Base-by-base conservation (phyloP, 305 asterid species). In the Nicotiana rustica region DNA sequence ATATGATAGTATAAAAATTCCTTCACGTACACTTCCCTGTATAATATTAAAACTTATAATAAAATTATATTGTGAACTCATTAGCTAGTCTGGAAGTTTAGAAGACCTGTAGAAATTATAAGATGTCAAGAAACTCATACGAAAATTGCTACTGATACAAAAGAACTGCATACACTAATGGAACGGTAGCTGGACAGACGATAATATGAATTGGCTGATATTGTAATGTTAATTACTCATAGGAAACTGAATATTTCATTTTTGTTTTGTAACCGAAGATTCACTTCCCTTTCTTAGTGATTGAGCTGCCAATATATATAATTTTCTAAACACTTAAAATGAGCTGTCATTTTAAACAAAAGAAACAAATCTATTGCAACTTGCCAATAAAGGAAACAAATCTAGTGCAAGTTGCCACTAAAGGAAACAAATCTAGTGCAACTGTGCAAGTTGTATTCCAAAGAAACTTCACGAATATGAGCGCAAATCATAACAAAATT, bases 381-480 rank as follows among this genome's bases (percentile, higher is more conserved):
- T 85, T 59, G 80, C 38, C 31, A 14, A 61, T n/a, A 31, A 36
- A 56, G 77, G 6, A 6, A 62, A 76, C 35, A 47, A 47, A 65
- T 14, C 4, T 19, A 15, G 44, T 12, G 19, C 60, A 60, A 57
- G 44, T 49, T 18, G 35, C 38, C 38, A 14, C 33, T 29, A 31
- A 36, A 56, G 77, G 6, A 6, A 62, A 82, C 52, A 47, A 47
- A 65, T 14, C 4, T 19, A 4, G 44, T 12, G 19, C 60, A 60
- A 57, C 29, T 49, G 17, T 18, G 35, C 18, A 38, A 67, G 64
- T 60, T 31, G 56, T 38, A 84, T 55, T 71, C 25, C 10, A 70
- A 61, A 71, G 80, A 21, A 60, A 78, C 84, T 68, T 86, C 88
- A 67, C 5, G 8, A 73, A 73, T 14, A 49, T 25, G 21, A 73